Base-by-base conservation (phyloP, 2,329 filamentous ascomycete genomes). In the Capronia americana region DNA sequence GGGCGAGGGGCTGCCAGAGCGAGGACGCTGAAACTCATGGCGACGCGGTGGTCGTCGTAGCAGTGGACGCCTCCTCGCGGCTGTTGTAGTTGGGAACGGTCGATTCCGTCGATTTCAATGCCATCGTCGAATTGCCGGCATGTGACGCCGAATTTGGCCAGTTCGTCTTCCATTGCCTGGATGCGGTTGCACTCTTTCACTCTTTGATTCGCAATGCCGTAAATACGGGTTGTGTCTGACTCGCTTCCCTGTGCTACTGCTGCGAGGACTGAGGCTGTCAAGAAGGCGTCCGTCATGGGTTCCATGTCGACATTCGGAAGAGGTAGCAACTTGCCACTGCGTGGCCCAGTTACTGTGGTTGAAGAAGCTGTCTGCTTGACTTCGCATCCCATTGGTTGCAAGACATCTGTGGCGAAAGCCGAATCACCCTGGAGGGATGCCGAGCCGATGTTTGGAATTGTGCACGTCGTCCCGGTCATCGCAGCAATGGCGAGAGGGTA, bases 111-210 rank as follows among this genome's bases (percentile, higher is more conserved):
- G 53, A 89, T 84, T 73, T 83, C 80, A 68, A 99, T 96, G n/a
- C 95, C 95, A 77, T 99, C 95, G 32, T 97, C 92, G 59, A 96
- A 88, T 78, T 98, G 93, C 59, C 88, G 85, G 75, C 93, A 97
- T 24, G 84, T 82, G 1, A 99, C 91, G 5, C 93, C 93, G 73
- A 97, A 99, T 76, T 98, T 98, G 51, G 90, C 91, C 48, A 99
- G 86, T 79, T 99, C 91, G 66, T 93, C 91, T 75, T 92, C 91
- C 95, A 99, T 99, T 32, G 95, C 95, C 69, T 88, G 86, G 72
- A 99, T 99, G 41, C 95, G 90, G 77, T 99, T 97, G 81, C 95
- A 99, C 76, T 99, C 95, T 78, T 99, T 99, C 66, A 98, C 94
- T 73, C 95, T 88, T 78, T 99, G 95, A 75, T 99, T 99, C 32